Conservation (phyloP, 1,139 yeast species). For the Taphrina populina region DNA sequence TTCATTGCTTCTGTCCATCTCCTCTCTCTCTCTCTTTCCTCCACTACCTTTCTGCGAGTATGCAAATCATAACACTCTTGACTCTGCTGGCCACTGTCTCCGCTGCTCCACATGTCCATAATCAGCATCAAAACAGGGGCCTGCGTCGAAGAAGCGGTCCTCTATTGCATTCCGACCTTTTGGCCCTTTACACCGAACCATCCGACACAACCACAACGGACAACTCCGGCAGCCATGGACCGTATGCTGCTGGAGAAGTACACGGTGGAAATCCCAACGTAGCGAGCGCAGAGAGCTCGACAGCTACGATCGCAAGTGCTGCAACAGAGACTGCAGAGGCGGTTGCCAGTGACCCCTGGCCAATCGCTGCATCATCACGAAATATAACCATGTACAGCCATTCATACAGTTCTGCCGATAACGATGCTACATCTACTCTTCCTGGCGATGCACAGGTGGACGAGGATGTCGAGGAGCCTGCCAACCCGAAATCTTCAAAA, state of each 20-base stretch:
- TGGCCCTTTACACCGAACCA: constrained; percentile 10
- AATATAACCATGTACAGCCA: constrained; percentile 6
- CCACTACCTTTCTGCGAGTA: background rate
- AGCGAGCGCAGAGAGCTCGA: background rate
- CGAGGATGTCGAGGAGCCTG: background rate
- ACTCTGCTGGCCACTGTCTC: constrained; percentile 5
- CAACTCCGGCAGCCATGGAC: constrained; percentile 3
- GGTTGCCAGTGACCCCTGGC: background rate
- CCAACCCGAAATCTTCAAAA: background rate
- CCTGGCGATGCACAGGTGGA: background rate
- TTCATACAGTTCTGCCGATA: constrained; percentile 1
- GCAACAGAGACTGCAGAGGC: background rate
- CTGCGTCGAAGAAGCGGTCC: constrained; percentile 12
- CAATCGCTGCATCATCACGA: constrained; percentile 10
- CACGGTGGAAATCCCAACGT: constrained; percentile 9
- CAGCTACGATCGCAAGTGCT: constrained; percentile 3
- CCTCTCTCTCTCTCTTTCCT: constrained; percentile 1
- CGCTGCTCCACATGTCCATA: constrained; percentile 12
- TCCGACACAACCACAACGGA: background rate
- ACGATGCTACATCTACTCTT: background rate
- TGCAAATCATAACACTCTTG: constrained; percentile 17
- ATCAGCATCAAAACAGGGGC: constrained; percentile 7
- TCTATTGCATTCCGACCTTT: constrained; percentile 24
- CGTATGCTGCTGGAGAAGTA: constrained; percentile 17
- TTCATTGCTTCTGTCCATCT: background rate